phyloP scores from a whole-genome alignment of 177 flowering plant species.

The Vitis hybrid region DNA sequence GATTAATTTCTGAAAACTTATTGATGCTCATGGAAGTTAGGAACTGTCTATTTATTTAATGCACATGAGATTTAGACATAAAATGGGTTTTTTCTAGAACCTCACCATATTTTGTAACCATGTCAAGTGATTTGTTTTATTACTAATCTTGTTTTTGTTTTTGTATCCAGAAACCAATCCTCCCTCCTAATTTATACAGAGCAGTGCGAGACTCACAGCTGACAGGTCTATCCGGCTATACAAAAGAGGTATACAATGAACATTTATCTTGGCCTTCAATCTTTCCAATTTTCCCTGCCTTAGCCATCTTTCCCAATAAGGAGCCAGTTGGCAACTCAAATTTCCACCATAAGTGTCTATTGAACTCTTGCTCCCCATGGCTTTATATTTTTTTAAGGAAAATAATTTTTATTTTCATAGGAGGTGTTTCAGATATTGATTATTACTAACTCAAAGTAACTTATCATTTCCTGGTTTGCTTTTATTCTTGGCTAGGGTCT shows the following conservation, averaged over 20 bases:
- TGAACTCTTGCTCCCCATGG: background rate
- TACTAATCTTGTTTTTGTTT: background rate
- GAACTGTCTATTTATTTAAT: too few species aligned
- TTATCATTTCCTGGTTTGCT: background rate
- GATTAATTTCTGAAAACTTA: too few species aligned
- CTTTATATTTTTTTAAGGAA: too few species aligned
- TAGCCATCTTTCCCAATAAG: background rate
- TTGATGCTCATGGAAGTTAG: too few species aligned
- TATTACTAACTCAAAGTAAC: background rate
- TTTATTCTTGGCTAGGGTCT: slow-evolving; percentile 55
- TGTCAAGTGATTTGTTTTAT: background rate
- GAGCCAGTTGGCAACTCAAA: background rate
- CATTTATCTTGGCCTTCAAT: background rate
- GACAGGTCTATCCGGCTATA: slow-evolving; percentile 81
- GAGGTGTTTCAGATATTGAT: background rate
- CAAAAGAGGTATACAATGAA: slow-evolving; percentile 61
- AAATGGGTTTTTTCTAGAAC: too few species aligned
- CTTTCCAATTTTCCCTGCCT: background rate
- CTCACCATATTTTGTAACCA: background rate
- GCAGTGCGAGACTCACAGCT: slow-evolving; percentile 86
- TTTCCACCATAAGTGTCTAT: too few species aligned
- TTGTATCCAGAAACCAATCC: slow-evolving; percentile 74
- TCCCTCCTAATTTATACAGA: slow-evolving; percentile 71
- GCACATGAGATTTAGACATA: too few species aligned
- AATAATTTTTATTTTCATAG: background rate